Evolutionary conservation across 139 green algal species (phyloP).

Genomic region (Chlorokybus atmophyticus): DNA sequence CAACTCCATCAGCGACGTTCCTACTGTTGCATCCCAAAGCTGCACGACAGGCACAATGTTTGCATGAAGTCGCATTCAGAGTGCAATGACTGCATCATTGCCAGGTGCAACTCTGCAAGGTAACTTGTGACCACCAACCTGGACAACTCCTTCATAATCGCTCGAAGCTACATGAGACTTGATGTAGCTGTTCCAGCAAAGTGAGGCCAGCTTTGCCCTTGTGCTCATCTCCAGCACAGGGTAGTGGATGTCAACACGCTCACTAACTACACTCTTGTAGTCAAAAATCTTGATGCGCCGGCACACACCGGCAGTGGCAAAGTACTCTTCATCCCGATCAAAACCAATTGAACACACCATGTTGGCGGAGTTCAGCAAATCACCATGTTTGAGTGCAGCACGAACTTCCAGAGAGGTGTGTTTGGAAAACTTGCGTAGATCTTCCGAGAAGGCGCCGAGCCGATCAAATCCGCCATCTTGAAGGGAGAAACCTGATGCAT

Average conservation of each 20-base stretch:
- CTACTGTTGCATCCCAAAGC: slow-evolving; percentile 46
- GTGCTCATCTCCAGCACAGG: slow-evolving; percentile 55
- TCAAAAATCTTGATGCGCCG: slow-evolving; percentile 52
- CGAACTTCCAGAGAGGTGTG: slow-evolving; percentile 25
- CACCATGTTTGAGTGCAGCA: slow-evolving; percentile 35
- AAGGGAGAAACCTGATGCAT: too few relatives aligned
- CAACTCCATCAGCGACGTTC: slow-evolving; percentile 38
- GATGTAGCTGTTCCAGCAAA: slow-evolving; percentile 70
- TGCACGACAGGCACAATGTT: slow-evolving; percentile 14
- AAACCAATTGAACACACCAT: slow-evolving; percentile 73
- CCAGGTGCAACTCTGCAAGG: slow-evolving; percentile 23
- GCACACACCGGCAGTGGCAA: slow-evolving; percentile 70
- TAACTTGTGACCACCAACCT: too few relatives aligned
- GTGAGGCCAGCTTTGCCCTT: slow-evolving; percentile 52
- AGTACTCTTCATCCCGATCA: slow-evolving; percentile 72
- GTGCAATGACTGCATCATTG: slow-evolving; percentile 47
- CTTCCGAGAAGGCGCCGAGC: slow-evolving; percentile 33
- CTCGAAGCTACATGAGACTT: slow-evolving; percentile 44
- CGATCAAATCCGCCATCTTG: too few relatives aligned
- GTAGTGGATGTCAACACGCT: slow-evolving; percentile 36
- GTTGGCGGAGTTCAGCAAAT: slow-evolving; percentile 37
- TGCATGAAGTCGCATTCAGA: too few relatives aligned
- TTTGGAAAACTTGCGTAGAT: slow-evolving; percentile 38
- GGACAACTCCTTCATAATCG: slow-evolving; percentile 64
- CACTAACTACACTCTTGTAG: slow-evolving; percentile 28